A percentile compares a stretch with the other conserved stretches of the same genome.
These are phyloP conservation scores for Myriosclerotinia duriaeana DNA, from an alignment of 2,329 filamentous ascomycete genomes.

Conservation along the genomic window DNA sequence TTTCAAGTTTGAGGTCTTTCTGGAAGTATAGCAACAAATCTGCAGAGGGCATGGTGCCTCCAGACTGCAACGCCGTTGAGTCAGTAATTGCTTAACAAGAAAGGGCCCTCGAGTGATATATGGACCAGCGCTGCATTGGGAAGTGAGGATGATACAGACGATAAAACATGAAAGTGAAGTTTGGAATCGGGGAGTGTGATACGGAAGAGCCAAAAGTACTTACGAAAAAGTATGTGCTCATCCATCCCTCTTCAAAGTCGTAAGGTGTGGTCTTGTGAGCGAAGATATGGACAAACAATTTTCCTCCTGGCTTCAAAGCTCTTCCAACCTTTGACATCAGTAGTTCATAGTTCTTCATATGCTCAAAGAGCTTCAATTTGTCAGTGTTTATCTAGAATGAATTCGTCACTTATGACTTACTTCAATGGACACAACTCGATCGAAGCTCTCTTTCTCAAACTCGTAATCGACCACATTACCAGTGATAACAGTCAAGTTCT, in stretches of 20 bases:
- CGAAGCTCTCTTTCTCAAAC: constrained; percentile 57
- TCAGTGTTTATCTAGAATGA: constrained; percentile 19
- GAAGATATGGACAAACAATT: constrained; percentile 70
- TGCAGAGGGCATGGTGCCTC: constrained; percentile 68
- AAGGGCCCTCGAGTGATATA: neutral
- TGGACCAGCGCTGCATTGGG: neutral
- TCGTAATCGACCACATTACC: constrained; percentile 66
- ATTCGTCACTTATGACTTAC: constrained; percentile 36
- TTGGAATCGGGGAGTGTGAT: neutral
- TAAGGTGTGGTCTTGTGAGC: constrained; percentile 64
- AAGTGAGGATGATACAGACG: neutral
- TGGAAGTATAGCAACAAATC: constrained; percentile 69
- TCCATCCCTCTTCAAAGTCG: constrained; percentile 71
- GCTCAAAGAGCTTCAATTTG: constrained; percentile 62
- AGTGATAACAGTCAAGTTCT: constrained; percentile 63
- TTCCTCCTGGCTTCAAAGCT: constrained; percentile 61
- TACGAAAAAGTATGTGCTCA: constrained; percentile 68
- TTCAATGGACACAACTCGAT: constrained; percentile 66
- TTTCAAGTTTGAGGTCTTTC: constrained; percentile 56
- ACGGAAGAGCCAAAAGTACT: neutral
- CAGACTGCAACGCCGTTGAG: constrained; percentile 45
- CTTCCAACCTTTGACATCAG: constrained; percentile 62
- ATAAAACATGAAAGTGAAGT: neutral
- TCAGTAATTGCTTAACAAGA: neutral
- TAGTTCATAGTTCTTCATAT: constrained; percentile 74